Percentiles rank a stretch among this genome's conserved stretches.
Conservation (phyloP, 1,284 basidiomycete species). For the Austroboletus novae-zelandiae region DNA sequence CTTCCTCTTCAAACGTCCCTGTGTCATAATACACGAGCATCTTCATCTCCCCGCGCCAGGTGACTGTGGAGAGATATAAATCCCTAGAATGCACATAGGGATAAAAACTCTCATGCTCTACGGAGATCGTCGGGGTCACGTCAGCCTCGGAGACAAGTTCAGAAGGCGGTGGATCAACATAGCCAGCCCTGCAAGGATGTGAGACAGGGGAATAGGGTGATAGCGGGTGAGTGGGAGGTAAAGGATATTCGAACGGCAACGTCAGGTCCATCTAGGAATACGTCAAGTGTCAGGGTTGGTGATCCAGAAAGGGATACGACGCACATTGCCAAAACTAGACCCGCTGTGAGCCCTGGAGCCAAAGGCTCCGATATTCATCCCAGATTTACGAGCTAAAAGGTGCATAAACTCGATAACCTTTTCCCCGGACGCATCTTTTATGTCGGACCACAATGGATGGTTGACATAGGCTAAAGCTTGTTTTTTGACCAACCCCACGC, state of each 20-base stretch:
- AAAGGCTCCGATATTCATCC: no score
- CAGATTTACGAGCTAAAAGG: no score
- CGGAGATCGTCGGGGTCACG: not conserved
- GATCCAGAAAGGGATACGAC: not conserved
- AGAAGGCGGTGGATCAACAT: not conserved
- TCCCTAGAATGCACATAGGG: conserved; percentile 42
- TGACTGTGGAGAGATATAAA: conserved; percentile 44
- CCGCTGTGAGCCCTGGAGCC: not conserved
- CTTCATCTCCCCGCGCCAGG: conserved; percentile 17
- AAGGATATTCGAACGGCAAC: not conserved
- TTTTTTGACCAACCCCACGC: conserved; percentile 39
- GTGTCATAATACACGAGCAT: conserved; percentile 42
- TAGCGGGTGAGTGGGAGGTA: not conserved
- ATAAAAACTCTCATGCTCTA: conserved; percentile 15
- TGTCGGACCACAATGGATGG: conserved; percentile 43
- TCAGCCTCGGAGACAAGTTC: not conserved
- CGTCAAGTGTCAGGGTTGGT: no score
- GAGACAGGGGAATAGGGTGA: not conserved
- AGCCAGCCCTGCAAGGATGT: not conserved
- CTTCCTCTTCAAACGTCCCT: conserved; percentile 37
- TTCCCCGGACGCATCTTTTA: not conserved
- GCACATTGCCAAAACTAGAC: not conserved
- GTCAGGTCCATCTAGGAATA: not conserved
- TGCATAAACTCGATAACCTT: no score
- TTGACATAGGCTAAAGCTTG: conserved; percentile 35